Base-by-base conservation (phyloP, 116 monocot genomes). In the Trichopus zeylanicus region DNA sequence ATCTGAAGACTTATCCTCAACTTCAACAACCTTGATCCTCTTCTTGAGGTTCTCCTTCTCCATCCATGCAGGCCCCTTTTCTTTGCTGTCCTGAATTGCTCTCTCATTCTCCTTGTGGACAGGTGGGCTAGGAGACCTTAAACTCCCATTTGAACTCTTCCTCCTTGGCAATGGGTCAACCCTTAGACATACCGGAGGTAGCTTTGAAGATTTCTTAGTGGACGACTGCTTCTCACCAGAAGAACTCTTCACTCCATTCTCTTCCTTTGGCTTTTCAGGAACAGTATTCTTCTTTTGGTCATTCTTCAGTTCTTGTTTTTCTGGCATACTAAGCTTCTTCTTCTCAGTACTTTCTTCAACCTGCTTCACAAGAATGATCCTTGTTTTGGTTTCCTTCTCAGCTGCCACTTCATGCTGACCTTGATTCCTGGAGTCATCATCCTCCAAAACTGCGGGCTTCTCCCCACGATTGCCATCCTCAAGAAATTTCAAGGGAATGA, bases 181-280 rank as follows among this genome's bases (percentile, higher is more conserved):
- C 46, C 82, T 82, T 55, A 87, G 57, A 63, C 87, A 87, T 47
- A 87, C 62, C 70, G 87, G 82, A 30, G 79, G 79, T 11, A 87
- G 46, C 53, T 87, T 87, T 20, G 75, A 68, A 25, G 64, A 13
- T 31, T 65, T 79, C 2, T 0, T 13, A 20, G 39, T 56, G 5
- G 74, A 53, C 25, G 49, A 19, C 29, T 55, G 59, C 26, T 76
- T 66, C 1, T 31, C 58, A 19, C 23, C 64, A 42, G 53, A 67
- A 31, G 27, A 15, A 20, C 46, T 67, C 34, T 61, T 59, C 2
- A 29, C 56, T 29, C 39, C 53, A 59, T 34, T 31, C 6, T 47
- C 8, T 24, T 30, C 31, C 61, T 22, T 60, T 64, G 53, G 22
- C 32, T 55, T 68, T 26, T 31, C 54, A 54, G 22, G 7, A n/a